These are phyloP conservation scores for Ambrosiella beaveri DNA, from an alignment of 2,329 filamentous ascomycete genomes.

Conservation along the genomic window DNA sequence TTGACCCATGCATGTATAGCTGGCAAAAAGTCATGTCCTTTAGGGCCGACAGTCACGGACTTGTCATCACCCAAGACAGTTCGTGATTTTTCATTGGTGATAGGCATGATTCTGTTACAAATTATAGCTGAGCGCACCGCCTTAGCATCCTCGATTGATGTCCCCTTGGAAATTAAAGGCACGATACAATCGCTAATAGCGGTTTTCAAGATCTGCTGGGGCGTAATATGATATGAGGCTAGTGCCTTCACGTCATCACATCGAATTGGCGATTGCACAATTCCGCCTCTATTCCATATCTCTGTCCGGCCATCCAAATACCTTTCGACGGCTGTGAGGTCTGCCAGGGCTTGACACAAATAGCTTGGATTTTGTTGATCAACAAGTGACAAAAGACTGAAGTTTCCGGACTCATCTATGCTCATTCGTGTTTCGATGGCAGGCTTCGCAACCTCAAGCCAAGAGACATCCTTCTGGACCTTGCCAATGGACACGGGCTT, in stretches of 20 bases:
- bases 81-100: slow-evolving; percentile 24
- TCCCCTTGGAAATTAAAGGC: not conserved
- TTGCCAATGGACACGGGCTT: slow-evolving; percentile 48
- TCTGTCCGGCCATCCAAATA: slow-evolving; percentile 14
- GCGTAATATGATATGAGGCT: slow-evolving; percentile 1
- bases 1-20: slow-evolving; percentile 53
- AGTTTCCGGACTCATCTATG: slow-evolving; percentile 45
- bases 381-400: slow-evolving; percentile 60
- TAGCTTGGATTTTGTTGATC: slow-evolving; percentile 28
- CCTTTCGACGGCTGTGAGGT: slow-evolving; percentile 23
- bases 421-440: slow-evolving; percentile 54
- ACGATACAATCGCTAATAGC: not conserved
- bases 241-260: not conserved
- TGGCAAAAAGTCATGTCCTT: slow-evolving; percentile 45
- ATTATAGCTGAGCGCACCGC: not conserved
- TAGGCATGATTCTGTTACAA: not conserved
- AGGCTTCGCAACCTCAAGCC: slow-evolving; percentile 47
- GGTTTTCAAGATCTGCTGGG: not conserved
- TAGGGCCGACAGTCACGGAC: slow-evolving; percentile 33
- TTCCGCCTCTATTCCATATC: not conserved
- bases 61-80: slow-evolving; percentile 29
- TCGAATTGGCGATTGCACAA: not conserved
- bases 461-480: slow-evolving; percentile 26
- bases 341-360: slow-evolving; percentile 27
- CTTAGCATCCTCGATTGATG: not conserved